phyloP scores from a whole-genome alignment of 148 eudicot species.

The Rhododendron mucronatum region DNA sequence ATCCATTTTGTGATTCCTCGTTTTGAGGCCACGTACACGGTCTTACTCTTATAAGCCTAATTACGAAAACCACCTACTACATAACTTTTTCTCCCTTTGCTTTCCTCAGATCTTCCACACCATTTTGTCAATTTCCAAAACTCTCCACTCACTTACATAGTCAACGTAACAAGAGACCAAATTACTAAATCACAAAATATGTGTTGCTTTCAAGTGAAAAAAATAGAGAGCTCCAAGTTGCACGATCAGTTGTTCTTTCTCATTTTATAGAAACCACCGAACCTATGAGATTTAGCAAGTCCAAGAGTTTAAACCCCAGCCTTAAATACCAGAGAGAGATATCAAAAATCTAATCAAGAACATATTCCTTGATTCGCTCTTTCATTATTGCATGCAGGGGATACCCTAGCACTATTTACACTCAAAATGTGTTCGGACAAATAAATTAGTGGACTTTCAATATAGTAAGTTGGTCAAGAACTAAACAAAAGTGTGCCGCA shows the following conservation, averaged over 20 bases:
- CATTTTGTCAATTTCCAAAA: neutral
- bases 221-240: neutral
- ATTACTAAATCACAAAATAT: neutral
- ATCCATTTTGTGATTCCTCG: neutral
- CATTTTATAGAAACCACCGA: neutral
- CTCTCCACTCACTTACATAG: neutral
- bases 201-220: neutral
- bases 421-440: neutral
- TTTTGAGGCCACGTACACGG: neutral
- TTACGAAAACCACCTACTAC: neutral
- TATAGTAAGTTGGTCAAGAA: neutral
- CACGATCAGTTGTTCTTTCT: neutral
- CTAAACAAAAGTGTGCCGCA: neutral
- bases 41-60: neutral
- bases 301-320: neutral
- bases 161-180: neutral
- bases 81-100: neutral
- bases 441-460: neutral
- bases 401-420: neutral
- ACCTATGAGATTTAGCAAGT: neutral
- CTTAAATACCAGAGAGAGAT: neutral
- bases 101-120: neutral
- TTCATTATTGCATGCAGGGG: neutral
- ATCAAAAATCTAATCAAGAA: neutral
- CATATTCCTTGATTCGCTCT: neutral